Evolutionary conservation across 768 basidiomycete genomes (phyloP).

Genomic region (Suillus luteus): DNA sequence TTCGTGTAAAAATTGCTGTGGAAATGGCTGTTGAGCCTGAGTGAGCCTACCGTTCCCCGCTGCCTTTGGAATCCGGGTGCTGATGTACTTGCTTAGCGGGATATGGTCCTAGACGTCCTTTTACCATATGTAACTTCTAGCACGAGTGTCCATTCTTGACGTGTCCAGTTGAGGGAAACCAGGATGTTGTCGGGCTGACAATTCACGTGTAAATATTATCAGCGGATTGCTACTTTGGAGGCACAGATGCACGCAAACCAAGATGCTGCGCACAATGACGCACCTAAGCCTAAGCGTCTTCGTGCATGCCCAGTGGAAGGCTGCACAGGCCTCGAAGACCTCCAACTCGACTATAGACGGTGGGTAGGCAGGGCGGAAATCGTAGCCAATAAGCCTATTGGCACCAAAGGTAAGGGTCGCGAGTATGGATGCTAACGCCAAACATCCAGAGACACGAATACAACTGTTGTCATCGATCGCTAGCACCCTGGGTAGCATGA

Average conservation of each 20-base stretch:
- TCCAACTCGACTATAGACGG: no score
- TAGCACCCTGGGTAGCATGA: no score
- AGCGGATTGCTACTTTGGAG: constrained; percentile 10
- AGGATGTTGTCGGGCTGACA: neutral
- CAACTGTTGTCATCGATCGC: no score
- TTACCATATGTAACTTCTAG: no score
- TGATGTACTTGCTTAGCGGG: neutral
- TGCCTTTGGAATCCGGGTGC: neutral
- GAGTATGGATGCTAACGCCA: no score
- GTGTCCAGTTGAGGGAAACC: no score
- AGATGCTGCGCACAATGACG: neutral
- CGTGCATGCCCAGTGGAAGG: neutral
- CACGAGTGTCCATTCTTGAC: no score
- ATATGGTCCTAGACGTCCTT: no score
- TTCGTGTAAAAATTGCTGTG: neutral
- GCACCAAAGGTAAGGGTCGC: no score
- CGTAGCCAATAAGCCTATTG: no score
- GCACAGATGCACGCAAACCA: neutral
- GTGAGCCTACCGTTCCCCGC: neutral
- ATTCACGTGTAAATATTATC: neutral
- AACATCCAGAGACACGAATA: no score
- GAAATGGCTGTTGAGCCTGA: neutral
- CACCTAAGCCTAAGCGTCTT: neutral
- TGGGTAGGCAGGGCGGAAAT: no score
- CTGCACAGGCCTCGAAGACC: neutral